Percentiles rank a stretch among this genome's conserved stretches.
These are phyloP conservation scores for Xerocomellus intermedius DNA, from an alignment of 768 basidiomycete genomes.

Conservation along the genomic window DNA sequence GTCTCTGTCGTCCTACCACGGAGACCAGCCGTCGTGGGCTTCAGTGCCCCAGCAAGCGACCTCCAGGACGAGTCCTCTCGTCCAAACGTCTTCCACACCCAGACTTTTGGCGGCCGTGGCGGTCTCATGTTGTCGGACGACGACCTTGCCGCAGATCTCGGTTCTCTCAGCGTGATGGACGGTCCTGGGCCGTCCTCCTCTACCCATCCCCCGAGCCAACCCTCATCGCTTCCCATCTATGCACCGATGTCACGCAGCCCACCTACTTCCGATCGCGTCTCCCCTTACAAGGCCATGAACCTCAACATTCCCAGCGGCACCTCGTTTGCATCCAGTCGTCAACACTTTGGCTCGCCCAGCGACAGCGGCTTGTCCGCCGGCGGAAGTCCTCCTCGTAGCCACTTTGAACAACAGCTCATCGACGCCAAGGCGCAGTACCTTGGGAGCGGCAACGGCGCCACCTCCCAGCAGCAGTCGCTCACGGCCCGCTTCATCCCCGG, in stretches of 20 bases:
- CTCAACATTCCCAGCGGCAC: constrained; percentile 52
- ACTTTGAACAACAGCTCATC: constrained; percentile 47
- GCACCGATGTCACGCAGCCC: constrained; percentile 67
- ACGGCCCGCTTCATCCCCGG: constrained; percentile 64
- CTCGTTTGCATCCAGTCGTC: constrained; percentile 42
- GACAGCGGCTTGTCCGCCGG: constrained; percentile 54
- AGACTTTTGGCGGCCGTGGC: constrained; percentile 46
- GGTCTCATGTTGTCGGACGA: constrained; percentile 75
- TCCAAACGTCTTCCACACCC: constrained; percentile 33
- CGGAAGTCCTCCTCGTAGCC: constrained; percentile 48
- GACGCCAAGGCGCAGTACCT: constrained; percentile 41
- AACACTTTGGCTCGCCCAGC: constrained; percentile 55
- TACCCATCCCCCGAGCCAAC: constrained; percentile 59
- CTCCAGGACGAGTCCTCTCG: constrained; percentile 39
- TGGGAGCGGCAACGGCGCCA: constrained; percentile 16
- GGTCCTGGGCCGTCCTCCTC: constrained; percentile 39
- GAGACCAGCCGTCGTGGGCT: constrained; percentile 59
- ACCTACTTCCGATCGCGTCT: constrained; percentile 48
- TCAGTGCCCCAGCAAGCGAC: constrained; percentile 40
- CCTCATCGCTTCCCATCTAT: constrained; percentile 75
- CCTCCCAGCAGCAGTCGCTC: constrained; percentile 35
- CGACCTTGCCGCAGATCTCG: constrained; percentile 73
- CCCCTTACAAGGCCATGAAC: constrained; percentile 62
- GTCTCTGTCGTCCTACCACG: constrained; percentile 81
- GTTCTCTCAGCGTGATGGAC: constrained; percentile 51